Conservation (phyloP, 1,139 yeast genomes). For the Scheffersomyces titani region DNA sequence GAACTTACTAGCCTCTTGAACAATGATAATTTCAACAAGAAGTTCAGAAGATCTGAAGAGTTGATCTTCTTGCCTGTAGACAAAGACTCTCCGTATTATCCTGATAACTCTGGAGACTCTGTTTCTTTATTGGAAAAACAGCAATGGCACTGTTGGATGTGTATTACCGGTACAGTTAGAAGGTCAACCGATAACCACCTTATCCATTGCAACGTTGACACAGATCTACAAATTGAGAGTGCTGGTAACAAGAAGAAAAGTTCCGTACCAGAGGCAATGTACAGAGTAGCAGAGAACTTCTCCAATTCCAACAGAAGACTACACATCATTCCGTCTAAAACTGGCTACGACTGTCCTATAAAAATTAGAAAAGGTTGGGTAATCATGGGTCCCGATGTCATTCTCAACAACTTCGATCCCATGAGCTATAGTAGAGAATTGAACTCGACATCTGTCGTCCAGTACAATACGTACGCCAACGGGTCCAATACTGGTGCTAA, state of each 20-base stretch:
- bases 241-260: constrained; percentile 18
- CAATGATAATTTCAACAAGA: constrained; percentile 55
- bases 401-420: constrained; percentile 65
- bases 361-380: constrained; percentile 89
- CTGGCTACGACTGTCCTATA: constrained; percentile 65
- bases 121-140: constrained; percentile 37
- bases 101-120: constrained; percentile 31
- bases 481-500: constrained; percentile 15
- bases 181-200: constrained; percentile 80
- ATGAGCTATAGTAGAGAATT: constrained; percentile 34
- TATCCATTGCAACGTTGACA: constrained; percentile 89
- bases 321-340: constrained; percentile 76
- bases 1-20: constrained; percentile 60
- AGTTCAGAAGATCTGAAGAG: constrained; percentile 88
- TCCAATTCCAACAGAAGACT: constrained; percentile 78
- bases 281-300: constrained; percentile 87
- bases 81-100: constrained; percentile 61
- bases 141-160: constrained; percentile 98
- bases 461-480: constrained; percentile 22
- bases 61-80: constrained; percentile 67
- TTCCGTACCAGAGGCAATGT: constrained; percentile 73
- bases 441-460: constrained; percentile 31
- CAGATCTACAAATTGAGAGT: constrained; percentile 71
- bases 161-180: constrained; percentile 90
- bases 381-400: constrained; percentile 78